Conservation (phyloP, 108 stramenopile genomes). For the Skeletonema menzelii region DNA sequence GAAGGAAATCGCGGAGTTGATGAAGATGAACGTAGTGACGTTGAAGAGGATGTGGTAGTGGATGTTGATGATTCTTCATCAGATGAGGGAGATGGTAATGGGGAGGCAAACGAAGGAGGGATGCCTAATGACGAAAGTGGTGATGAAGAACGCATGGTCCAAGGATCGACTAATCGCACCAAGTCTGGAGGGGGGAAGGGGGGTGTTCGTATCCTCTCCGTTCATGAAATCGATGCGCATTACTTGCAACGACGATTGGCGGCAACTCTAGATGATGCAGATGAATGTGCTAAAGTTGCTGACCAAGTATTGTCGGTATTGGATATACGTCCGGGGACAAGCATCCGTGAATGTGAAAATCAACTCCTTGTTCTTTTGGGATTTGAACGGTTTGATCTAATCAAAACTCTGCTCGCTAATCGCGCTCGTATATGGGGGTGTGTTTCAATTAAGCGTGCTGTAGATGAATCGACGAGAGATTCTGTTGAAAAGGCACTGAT, state of each 20-base stretch:
- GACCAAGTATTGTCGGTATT: conserved; percentile 79
- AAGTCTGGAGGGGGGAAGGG: conserved; percentile 14
- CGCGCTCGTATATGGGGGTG: conserved; percentile 90
- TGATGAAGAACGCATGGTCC: conserved; percentile 36
- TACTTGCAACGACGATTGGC: conserved; percentile 92
- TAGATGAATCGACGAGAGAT: conserved; percentile 81
- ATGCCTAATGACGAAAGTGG: conserved; percentile 51
- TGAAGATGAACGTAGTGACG: conserved; percentile 70
- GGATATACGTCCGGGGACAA: conserved; percentile 49
- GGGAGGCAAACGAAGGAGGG: conserved; percentile 47
- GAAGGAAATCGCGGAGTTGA: conserved; percentile 56
- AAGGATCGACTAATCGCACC: conserved; percentile 14
- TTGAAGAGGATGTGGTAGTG: conserved; percentile 82
- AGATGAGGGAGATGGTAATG: conserved; percentile 81
- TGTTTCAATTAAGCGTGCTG: conserved; percentile 92
- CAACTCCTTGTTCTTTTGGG: conserved; percentile 91
- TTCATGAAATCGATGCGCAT: conserved; percentile 97
- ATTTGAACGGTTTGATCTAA: conserved; percentile 95
- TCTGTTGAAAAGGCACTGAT: conserved; percentile 79
- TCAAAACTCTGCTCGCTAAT: conserved; percentile 91
- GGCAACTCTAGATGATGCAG: conserved; percentile 86
- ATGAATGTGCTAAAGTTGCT: conserved; percentile 80
- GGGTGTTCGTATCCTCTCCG: conserved; percentile 69
- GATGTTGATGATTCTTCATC: conserved; percentile 69
- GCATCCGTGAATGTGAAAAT: conserved; percentile 92